phyloP scores from a whole-genome alignment of 2,329 filamentous ascomycete genomes.

The Colletotrichum sp. region DNA sequence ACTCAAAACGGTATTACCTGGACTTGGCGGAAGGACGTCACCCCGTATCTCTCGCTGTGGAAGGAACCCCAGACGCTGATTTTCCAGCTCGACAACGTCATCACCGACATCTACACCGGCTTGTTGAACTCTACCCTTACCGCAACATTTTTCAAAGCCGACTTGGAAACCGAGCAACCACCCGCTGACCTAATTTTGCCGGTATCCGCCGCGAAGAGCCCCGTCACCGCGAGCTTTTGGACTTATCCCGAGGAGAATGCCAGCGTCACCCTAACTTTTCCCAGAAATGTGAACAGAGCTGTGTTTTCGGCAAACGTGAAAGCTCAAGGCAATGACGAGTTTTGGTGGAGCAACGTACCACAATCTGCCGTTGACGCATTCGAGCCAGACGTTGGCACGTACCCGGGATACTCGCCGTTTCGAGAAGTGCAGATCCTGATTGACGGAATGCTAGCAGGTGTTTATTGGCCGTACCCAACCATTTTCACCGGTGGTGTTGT shows the following conservation, averaged over 20 bases:
- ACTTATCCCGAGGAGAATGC: conserved; percentile 68
- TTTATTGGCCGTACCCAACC: conserved; percentile 81
- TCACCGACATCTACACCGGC: conserved; percentile 75
- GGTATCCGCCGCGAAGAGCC: conserved; percentile 60
- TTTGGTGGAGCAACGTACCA: conserved; percentile 84
- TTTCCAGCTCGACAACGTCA: conserved; percentile 78
- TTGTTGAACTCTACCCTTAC: conserved; percentile 76
- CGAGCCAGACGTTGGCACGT: conserved; percentile 53
- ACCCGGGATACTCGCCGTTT: conserved; percentile 75
- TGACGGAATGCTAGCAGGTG: conserved; percentile 74
- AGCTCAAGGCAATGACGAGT: conserved; percentile 79
- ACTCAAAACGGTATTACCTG: conserved; percentile 70
- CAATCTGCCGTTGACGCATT: conserved; percentile 67
- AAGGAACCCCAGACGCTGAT: conserved; percentile 73
- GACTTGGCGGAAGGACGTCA: conserved; percentile 82
- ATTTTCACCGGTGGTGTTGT: conserved; percentile 84
- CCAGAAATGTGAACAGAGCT: conserved; percentile 71
- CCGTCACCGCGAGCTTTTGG: conserved; percentile 68
- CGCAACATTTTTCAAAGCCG: conserved; percentile 69
- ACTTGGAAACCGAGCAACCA: conserved; percentile 40
- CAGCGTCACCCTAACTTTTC: conserved; percentile 62
- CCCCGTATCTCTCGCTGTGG: conserved; percentile 72
- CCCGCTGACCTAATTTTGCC: conserved; percentile 73
- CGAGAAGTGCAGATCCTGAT: conserved; percentile 82
- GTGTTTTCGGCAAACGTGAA: conserved; percentile 77